Conservation (phyloP, 1,284 basidiomycete species). For the Tranzscheliella williamsii region DNA sequence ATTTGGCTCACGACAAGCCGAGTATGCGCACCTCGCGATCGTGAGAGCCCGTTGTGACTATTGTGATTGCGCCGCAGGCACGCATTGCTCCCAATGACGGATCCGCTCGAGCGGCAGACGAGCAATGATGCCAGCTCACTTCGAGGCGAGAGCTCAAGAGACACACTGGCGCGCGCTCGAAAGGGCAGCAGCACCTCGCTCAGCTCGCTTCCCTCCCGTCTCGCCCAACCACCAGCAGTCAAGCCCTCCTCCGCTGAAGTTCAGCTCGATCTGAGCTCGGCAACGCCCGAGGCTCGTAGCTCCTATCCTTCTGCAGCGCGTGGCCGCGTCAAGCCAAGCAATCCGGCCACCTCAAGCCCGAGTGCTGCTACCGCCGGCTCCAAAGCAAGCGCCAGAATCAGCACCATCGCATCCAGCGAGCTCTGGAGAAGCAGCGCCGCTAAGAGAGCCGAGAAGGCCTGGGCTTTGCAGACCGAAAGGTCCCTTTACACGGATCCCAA, state of each 20-base stretch:
- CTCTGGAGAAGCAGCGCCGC: conserved; percentile 56
- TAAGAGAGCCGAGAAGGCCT: conserved; percentile 51
- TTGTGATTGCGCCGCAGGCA: too few species aligned
- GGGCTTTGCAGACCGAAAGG: conserved; percentile 55
- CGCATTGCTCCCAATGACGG: too few species aligned
- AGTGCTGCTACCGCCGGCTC: conserved; percentile 7
- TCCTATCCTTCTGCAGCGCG: conserved; percentile 1
- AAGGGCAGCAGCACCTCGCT: conserved; percentile 34
- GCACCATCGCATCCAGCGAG: conserved; percentile 33
- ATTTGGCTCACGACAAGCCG: too few species aligned
- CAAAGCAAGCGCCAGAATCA: conserved; percentile 24
- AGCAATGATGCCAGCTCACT: conserved; percentile 12
- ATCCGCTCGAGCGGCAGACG: conserved; percentile 13
- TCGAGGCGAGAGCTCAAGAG: conserved; percentile 1
- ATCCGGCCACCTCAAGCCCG: conserved; percentile 3
- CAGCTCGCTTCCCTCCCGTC: conserved; percentile 32
- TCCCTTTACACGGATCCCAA: conserved; percentile 72
- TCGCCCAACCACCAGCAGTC: conserved; percentile 21
- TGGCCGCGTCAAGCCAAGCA: neutral
- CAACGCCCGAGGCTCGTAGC: conserved; percentile 6
- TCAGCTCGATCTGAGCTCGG: conserved; percentile 40
- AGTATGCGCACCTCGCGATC: too few species aligned
- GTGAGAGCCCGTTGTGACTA: too few species aligned
- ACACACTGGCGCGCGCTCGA: neutral
- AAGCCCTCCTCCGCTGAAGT: conserved; percentile 37